Base-by-base conservation (phyloP, 495 filamentous ascomycete genomes). In the Hypoxylon cercidicola region DNA sequence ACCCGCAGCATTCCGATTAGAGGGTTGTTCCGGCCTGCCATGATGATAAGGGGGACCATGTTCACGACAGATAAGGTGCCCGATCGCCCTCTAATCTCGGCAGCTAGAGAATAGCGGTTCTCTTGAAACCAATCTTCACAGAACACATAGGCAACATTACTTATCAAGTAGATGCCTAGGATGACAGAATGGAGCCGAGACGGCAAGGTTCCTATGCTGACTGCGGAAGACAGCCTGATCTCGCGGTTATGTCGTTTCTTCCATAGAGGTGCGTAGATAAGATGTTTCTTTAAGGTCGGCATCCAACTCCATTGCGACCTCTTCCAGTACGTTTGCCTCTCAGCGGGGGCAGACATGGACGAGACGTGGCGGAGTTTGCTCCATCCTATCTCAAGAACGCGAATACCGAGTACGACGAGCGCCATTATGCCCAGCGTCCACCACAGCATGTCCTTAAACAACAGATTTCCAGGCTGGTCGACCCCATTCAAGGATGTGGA, bases 151-250 rank as follows among this genome's bases (percentile, higher is more conserved):
- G 78, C 77, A 23, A 88, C 30, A 65, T 92, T 92, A 75, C 87
- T 87, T 28, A 78, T 72, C 8, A 90, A 71, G 72, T 90, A 91
- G 6, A 81, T 80, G 18, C 82, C 66, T 3, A 99, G 79, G 45
- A 96, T 79, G 34, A 95, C 54, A 5, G 82, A 82, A 71, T 99
- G 93, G 48, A 97, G 86, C 9, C 95, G 87, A 40, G 88, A 91
- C 3, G 95, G 95, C 2, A 98, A 78, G 0, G 88, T 93, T 28
- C 95, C 95, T 69, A 97, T 84, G 73, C 92, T 93, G 66, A 95
- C 54, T 39, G 89, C 90, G 12, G 85, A 79, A 4, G 90, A 94
- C 4, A 97, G 76, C 64, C 86, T 85, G 63, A 97, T 86, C 73
- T 96, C 93, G 52, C 89, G 86, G 77, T 95, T 96, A 78, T 97